These are phyloP conservation scores for Amyloporia xantha DNA, from an alignment of 768 basidiomycete species.

Conservation along the genomic window DNA sequence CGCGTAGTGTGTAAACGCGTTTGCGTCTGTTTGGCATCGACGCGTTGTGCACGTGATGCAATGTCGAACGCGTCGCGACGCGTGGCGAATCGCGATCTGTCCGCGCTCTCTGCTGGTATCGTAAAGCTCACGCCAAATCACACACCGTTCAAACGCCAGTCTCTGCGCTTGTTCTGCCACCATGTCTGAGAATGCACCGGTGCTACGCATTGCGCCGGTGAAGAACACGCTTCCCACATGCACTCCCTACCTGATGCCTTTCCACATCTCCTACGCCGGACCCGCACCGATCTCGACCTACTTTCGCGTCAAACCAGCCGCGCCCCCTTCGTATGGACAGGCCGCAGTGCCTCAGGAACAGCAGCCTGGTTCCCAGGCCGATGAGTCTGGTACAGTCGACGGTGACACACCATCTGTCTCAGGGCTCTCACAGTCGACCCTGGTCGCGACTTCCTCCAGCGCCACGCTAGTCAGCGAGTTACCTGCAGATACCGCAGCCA, in stretches of 20 bases:
- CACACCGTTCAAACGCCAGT: too few species aligned
- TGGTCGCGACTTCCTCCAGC: conserved; percentile 4
- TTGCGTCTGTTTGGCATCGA: neutral
- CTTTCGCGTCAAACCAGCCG: conserved; percentile 47
- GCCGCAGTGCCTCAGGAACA: conserved; percentile 6
- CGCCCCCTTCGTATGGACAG: conserved; percentile 15
- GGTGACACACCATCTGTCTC: conserved; percentile 3
- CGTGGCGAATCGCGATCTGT: neutral
- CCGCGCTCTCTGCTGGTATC: too few species aligned
- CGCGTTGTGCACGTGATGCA: conserved; percentile 1
- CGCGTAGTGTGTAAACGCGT: conserved; percentile 2
- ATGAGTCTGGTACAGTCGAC: neutral
- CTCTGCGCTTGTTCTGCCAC: neutral
- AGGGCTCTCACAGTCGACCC: conserved; percentile 9
- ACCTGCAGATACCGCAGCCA: neutral
- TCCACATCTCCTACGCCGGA: conserved; percentile 66
- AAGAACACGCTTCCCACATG: conserved; percentile 30
- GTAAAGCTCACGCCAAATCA: too few species aligned
- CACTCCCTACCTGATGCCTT: conserved; percentile 75
- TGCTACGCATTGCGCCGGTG: neutral
- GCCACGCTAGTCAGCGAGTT: neutral
- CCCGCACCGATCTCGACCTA: conserved; percentile 70
- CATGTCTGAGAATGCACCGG: neutral
- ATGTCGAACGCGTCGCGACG: conserved; percentile 1
- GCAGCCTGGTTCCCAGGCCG: too few species aligned